Percentiles rank a stretch among this genome's conserved stretches.
Evolutionary conservation across 768 basidiomycete genomes (phyloP).

Genomic region (Dioszegia hungarica): DNA sequence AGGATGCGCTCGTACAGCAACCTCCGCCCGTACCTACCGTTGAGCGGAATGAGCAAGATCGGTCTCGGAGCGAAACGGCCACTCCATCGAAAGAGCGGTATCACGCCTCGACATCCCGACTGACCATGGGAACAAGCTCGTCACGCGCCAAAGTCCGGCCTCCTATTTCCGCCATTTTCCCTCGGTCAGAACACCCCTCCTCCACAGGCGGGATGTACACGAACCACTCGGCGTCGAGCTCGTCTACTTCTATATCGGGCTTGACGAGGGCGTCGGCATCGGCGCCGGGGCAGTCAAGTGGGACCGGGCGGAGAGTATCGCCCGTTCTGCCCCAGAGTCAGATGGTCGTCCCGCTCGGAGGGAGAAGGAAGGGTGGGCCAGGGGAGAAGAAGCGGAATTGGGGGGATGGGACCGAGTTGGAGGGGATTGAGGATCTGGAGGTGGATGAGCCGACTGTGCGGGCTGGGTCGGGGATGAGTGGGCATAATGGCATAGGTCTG

Average conservation of each 20-base stretch:
- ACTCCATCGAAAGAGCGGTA: constrained; percentile 13
- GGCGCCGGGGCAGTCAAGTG: too few relatives aligned
- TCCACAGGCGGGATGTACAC: not conserved
- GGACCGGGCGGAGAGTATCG: too few relatives aligned
- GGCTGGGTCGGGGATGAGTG: not conserved
- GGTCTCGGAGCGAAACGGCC: not conserved
- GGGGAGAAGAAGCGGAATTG: constrained; percentile 22
- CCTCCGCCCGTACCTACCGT: too few relatives aligned
- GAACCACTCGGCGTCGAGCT: not conserved
- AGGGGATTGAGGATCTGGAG: constrained; percentile 78
- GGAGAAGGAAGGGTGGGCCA: not conserved
- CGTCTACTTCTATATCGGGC: constrained; percentile 1
- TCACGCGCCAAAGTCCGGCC: constrained; percentile 69
- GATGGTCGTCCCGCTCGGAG: not conserved
- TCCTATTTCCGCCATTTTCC: constrained; percentile 71
- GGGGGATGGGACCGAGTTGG: constrained; percentile 73
- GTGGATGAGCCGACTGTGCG: constrained; percentile 71
- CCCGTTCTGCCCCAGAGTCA: not conserved
- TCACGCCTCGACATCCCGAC: constrained; percentile 23
- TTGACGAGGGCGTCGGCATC: not conserved
- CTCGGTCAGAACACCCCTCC: constrained; percentile 19
- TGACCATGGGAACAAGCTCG: constrained; percentile 78
- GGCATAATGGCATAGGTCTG: constrained; percentile 5
- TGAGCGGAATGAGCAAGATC: too few relatives aligned
- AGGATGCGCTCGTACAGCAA: constrained; percentile 34